These are phyloP conservation scores for Senecio squalidus DNA, from an alignment of 140 eudicot genomes.

Conservation along the genomic window DNA sequence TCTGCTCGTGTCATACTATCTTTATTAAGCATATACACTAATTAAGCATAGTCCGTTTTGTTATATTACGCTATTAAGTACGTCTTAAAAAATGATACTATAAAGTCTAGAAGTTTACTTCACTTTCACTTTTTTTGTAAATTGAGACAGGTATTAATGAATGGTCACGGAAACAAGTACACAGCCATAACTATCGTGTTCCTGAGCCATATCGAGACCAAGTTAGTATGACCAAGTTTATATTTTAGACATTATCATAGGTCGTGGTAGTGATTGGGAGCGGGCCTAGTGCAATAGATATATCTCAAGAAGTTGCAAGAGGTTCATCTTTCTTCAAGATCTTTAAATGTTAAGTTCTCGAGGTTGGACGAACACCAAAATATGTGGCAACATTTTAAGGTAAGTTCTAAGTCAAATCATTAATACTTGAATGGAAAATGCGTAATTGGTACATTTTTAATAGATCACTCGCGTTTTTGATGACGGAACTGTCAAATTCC, in stretches of 20 bases:
- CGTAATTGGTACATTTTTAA: background rate
- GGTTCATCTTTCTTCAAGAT: constrained; percentile 46
- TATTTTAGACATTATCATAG: background rate
- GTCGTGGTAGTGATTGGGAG: constrained; percentile 42
- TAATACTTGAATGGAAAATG: background rate
- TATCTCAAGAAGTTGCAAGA: constrained; percentile 38
- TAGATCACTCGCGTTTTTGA: constrained; percentile 16
- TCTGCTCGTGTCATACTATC: no score
- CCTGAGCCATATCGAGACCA: constrained; percentile 52
- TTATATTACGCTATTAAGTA: no score
- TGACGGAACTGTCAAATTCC: constrained; percentile 15
- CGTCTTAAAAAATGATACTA: no score
- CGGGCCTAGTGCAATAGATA: constrained; percentile 42
- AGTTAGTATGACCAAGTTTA: background rate
- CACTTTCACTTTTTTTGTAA: background rate
- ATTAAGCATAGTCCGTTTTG: no score
- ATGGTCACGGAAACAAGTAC: constrained; percentile 61
- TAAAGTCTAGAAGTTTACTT: no score
- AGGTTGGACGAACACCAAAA: constrained; percentile 15
- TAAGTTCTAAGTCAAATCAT: background rate
- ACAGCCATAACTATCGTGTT: constrained; percentile 70
- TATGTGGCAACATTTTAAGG: constrained; percentile 33
- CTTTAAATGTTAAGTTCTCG: constrained; percentile 4
- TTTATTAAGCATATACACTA: no score
- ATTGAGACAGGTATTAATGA: constrained; percentile 34